Base-by-base conservation (phyloP, 768 basidiomycete genomes). In the Gloeopeniophorella convolvens region DNA sequence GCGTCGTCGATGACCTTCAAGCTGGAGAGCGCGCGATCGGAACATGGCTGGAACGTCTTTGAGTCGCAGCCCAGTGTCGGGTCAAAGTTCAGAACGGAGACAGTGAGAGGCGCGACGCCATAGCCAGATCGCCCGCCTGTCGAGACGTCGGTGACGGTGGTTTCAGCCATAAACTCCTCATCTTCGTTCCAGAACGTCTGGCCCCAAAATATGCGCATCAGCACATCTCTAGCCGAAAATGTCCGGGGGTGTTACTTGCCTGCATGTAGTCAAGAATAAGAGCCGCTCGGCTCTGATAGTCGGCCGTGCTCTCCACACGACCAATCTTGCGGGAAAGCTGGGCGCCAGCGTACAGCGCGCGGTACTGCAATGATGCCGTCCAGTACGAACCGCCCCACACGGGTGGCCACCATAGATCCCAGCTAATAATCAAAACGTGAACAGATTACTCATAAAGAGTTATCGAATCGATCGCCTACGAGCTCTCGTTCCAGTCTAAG, bases 131-230 rank as follows among this genome's bases (percentile, higher is more conserved):
- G 37, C 6, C 54, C 50, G 3, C 42, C 42, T 18, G 20, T 40
- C 12, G 18, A 16, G 24, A 51, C 31, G 27, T 51, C 39, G 2
- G 54, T 51, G 16, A 55, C 27, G 1, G 54, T 55, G 15, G 43
- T 51, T 18, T 55, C 49, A 15, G 27, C 36, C 54, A 51, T 46
- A 34, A 28, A 51, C 35, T 32, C 49, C 16, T 54, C 39, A 11
- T 51, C 48, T 5, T 36, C 26, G 27, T 51, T 51, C 54, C 54
- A 55, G 27, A 55, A 51, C 3, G 36, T 51, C 54, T 55, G 33
- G 12, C 3, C 32, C n/a, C n/a, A n/a, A n/a, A n/a, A 33, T 9
- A 33, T 39, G 16, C 6, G n/a, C 18, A 11, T 39, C 16, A 39
- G 37, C 18, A n/a, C 16, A 21, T 15, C 12, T 5, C 11, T 5